Evolutionary conservation across 495 filamentous ascomycete species (phyloP).

Genomic region (Penicillium lividum): DNA sequence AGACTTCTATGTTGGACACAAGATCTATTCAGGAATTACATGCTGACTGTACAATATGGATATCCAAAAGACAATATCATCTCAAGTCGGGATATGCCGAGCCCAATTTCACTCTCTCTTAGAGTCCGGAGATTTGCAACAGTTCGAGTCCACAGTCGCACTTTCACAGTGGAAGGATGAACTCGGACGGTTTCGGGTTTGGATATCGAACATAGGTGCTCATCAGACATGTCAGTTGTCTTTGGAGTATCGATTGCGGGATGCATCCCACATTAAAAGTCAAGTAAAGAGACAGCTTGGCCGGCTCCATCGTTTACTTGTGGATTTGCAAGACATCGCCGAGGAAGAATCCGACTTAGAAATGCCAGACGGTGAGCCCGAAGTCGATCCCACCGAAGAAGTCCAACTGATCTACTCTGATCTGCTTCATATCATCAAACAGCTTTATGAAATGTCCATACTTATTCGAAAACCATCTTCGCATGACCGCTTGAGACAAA

Average conservation of each 20-base stretch:
- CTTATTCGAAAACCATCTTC: neutral
- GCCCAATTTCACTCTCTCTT: too few relatives aligned
- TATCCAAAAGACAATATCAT: too few relatives aligned
- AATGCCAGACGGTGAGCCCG: neutral
- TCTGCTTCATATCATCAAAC: neutral
- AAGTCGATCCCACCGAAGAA: neutral
- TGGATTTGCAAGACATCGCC: neutral
- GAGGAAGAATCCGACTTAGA: neutral
- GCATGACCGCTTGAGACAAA: neutral
- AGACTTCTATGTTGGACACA: too few relatives aligned
- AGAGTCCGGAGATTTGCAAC: too few relatives aligned
- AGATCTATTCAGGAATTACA: too few relatives aligned
- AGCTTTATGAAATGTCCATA: neutral
- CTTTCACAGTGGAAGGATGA: neutral
- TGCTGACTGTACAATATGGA: too few relatives aligned
- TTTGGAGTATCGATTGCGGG: neutral
- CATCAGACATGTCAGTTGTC: neutral
- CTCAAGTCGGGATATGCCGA: too few relatives aligned
- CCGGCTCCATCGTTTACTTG: neutral
- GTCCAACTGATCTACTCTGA: neutral
- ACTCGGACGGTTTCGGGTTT: neutral
- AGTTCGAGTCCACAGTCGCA: too few relatives aligned
- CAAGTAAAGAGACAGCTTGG: neutral
- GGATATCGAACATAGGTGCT: neutral
- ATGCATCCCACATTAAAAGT: neutral